Evolutionary conservation across 441 rosid species (phyloP).

Genomic region (Pelargonium citronellum): DNA sequence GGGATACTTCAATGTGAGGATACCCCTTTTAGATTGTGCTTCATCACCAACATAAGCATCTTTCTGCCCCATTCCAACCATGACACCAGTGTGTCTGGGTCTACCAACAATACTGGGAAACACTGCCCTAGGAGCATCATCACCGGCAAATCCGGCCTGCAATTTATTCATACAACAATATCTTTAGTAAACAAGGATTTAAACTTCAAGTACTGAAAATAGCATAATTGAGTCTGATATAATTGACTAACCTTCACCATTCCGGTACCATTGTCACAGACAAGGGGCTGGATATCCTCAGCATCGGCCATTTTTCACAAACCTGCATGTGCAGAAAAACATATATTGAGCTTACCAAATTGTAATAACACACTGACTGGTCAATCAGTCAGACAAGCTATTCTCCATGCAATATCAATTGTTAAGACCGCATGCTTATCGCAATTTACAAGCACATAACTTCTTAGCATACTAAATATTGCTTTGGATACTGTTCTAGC

Average conservation of each 20-base stretch:
- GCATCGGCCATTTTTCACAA: constrained; percentile 39
- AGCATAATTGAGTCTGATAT: neutral
- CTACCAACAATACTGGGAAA: constrained; percentile 43
- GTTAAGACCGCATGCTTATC: neutral
- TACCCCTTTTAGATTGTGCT: constrained; percentile 41
- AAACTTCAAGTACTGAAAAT: neutral
- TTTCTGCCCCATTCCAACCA: constrained; percentile 62
- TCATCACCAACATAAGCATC: constrained; percentile 38
- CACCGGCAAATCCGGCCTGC: constrained; percentile 23
- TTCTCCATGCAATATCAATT: constrained; percentile 1
- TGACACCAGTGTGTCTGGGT: constrained; percentile 58
- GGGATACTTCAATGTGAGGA: neutral
- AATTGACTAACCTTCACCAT: constrained; percentile 41
- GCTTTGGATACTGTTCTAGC: too few species aligned
- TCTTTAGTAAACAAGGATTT: neutral
- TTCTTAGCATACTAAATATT: neutral
- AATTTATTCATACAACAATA: neutral
- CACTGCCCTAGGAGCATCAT: constrained; percentile 24
- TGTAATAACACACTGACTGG: neutral
- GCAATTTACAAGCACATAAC: neutral
- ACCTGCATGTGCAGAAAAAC: constrained; percentile 7
- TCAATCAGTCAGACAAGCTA: neutral
- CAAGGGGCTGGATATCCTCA: constrained; percentile 50
- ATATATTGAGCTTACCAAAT: neutral
- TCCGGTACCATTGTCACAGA: constrained; percentile 37